Conservation (phyloP, 441 rosid genomes). For the Euphorbia schlechtendalii region DNA sequence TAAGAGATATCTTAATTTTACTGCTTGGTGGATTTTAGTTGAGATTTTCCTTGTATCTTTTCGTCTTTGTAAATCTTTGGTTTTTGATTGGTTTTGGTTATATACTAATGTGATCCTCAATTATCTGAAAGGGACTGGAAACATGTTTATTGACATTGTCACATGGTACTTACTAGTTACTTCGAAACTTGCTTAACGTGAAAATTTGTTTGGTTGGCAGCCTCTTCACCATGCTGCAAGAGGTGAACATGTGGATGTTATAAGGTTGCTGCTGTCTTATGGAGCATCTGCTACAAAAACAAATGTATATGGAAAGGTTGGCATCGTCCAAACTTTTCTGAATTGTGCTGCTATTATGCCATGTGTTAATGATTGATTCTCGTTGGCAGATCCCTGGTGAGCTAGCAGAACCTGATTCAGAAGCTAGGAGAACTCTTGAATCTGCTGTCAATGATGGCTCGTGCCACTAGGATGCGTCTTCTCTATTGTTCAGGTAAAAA, state of each 20-base stretch:
- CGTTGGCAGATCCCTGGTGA: conserved; percentile 65
- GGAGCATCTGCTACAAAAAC: conserved; percentile 59
- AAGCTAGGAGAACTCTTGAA: conserved; percentile 55
- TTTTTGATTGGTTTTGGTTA: neutral
- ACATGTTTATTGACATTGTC: neutral
- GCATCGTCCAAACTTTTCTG: conserved; percentile 3
- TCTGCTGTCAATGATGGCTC: conserved; percentile 29
- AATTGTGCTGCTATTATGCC: neutral
- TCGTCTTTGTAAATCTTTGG: neutral
- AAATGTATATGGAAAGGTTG: conserved; percentile 67
- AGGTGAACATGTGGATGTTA: conserved; percentile 68
- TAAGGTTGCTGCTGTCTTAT: conserved; percentile 54
- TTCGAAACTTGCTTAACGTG: neutral
- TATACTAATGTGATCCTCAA: neutral
- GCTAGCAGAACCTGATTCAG: conserved; percentile 59
- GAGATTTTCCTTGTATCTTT: neutral
- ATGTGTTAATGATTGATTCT: conserved; percentile 14
- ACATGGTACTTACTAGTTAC: neutral
- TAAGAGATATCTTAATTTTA: neutral
- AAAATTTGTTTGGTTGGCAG: conserved; percentile 30
- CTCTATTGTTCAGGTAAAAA: neutral
- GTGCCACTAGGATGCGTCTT: conserved; percentile 19
- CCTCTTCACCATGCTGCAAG: conserved; percentile 96
- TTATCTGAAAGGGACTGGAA: neutral
- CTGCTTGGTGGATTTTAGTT: neutral